Evolutionary conservation across 1,139 yeast genomes (phyloP).

Genomic region (Kodamaea ohmeri): DNA sequence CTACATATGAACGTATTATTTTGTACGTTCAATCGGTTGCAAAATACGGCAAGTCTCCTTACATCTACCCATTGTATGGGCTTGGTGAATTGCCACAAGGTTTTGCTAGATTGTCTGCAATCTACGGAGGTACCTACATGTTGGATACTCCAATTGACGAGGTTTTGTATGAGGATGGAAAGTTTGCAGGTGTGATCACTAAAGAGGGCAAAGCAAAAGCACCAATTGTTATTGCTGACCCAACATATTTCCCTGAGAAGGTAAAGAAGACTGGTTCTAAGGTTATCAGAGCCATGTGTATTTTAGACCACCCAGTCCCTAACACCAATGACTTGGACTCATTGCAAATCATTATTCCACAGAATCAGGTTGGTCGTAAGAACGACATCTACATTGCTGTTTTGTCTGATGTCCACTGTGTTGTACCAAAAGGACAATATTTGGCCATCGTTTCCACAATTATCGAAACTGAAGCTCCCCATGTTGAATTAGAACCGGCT

Average conservation of each 20-base stretch:
- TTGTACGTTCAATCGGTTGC: conserved; percentile 90
- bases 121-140: conserved; percentile 98
- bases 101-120: conserved; percentile 93
- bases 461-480: conserved; percentile 92
- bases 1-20: conserved; percentile 81
- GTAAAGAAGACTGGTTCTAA: conserved; percentile 81
- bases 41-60: conserved; percentile 94
- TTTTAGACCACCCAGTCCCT: conserved; percentile 86
- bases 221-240: conserved; percentile 94
- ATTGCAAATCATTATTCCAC: conserved; percentile 91
- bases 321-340: conserved; percentile 83
- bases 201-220: conserved; percentile 92
- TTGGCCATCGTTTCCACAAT: conserved; percentile 93
- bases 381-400: conserved; percentile 94
- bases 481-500: conserved; percentile 90
- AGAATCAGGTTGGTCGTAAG: conserved; percentile 89
- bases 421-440: conserved; percentile 84
- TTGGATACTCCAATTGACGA: conserved; percentile 94
- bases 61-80: conserved; percentile 93
- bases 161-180: conserved; percentile 67
- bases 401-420: conserved; percentile 86
- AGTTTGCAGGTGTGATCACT: conserved; percentile 81
- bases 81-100: conserved; percentile 98
- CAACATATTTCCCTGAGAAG: conserved; percentile 93
- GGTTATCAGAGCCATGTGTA: conserved; percentile 93